Base-by-base conservation (phyloP, 805 yeast genomes). In the Scheffersomyces lignosus region DNA sequence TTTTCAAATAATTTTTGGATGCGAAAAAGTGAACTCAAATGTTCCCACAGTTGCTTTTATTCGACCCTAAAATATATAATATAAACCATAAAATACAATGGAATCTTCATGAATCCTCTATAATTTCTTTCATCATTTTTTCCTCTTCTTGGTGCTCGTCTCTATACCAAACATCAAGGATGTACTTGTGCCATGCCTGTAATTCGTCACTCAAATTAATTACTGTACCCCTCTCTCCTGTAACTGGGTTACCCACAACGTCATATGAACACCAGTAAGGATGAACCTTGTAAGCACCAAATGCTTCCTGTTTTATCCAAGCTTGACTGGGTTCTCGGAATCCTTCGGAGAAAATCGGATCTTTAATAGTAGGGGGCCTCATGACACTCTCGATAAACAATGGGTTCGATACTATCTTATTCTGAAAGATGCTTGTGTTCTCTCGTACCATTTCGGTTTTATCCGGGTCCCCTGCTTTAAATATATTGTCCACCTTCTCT, bases 211-310 rank as follows among this genome's bases (percentile, higher is more conserved):
- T 47, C 16, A 45, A 49, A 22, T 52, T 45, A 5, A 49, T 40
- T 2, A 51, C 33, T 4, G 40, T 27, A 2, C 66, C 64, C 18
- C 52, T 36, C 7, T 30, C 35, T 5, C 47, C 44, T 18, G 48
- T 41, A 2, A 37, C 33, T 2, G 52, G 54, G 29, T 52, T 43
- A 1, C 66, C 67, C 2, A 62, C 58, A 4, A 59, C 36, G 32
- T 62, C 60, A 43, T 64, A 64, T 7, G 52, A 54, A 44, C 71
- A 65, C 63, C 64, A 63, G 40, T 48, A 64, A 7, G 49, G 48
- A 36, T 58, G 49, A 5, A 44, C 44, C 9, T 36, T 37, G 10
- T 37, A 28, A 9, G 44, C 44, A 3, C 39, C 44, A 15, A 38
- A 46, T 34, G 51, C 49, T 13, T 40, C 47, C 22, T 47, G 48